Conservation (phyloP, 2,329 filamentous ascomycete species). For the Diaporthe eres region DNA sequence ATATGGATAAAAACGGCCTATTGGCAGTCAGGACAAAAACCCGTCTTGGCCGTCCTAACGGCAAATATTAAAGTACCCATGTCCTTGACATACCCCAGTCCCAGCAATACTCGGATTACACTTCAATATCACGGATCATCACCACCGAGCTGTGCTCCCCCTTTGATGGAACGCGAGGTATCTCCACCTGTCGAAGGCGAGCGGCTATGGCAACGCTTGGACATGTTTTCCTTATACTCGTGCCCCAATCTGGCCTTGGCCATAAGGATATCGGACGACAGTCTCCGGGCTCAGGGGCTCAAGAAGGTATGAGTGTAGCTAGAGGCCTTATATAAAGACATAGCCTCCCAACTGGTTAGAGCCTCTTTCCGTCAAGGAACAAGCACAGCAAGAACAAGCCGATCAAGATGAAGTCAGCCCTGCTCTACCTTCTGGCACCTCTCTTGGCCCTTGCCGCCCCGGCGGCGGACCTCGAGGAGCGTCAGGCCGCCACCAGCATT, state of each 20-base stretch:
- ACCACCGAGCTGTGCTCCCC: conserved; percentile 8
- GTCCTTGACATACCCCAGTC: conserved; percentile 23
- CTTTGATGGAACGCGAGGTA: not conserved
- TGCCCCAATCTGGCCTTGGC: not conserved
- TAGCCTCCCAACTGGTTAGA: not conserved
- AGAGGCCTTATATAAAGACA: not conserved
- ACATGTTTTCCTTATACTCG: not conserved
- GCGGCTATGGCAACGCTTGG: not conserved
- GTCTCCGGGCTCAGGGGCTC: conserved; percentile 19
- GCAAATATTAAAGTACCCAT: conserved; percentile 23
- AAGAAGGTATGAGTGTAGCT: not conserved
- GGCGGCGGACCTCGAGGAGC: conserved; percentile 50
- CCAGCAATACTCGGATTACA: conserved; percentile 13
- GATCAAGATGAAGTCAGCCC: conserved; percentile 48
- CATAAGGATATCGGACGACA: conserved; percentile 17
- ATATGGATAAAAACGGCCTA: conserved; percentile 31
- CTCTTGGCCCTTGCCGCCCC: conserved; percentile 49
- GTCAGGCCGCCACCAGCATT: conserved; percentile 63
- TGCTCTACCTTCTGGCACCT: conserved; percentile 53
- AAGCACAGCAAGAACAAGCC: not conserved
- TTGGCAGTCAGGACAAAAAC: conserved; percentile 18
- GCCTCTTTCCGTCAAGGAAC: too few species aligned
- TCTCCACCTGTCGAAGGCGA: conserved; percentile 19
- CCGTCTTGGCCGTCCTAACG: conserved; percentile 16
- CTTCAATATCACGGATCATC: conserved; percentile 28